phyloP scores from a whole-genome alignment of 1,284 basidiomycete species.

The Ustilago crameri region DNA sequence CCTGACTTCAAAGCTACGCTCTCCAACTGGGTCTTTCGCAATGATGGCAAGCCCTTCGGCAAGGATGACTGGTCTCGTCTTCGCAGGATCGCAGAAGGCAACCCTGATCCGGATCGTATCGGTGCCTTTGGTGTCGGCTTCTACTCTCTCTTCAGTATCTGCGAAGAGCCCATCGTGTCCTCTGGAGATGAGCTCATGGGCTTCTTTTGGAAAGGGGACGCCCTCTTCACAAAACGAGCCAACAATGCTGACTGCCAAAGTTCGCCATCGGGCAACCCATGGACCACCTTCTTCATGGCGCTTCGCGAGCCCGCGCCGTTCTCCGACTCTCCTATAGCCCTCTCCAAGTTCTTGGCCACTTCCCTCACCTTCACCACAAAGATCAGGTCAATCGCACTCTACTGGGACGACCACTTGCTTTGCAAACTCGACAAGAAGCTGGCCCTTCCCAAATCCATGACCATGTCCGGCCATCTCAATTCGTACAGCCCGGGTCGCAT shows the following conservation, averaged over 20 bases:
- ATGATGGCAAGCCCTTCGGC: slow-evolving; percentile 76
- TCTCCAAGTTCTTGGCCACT: slow-evolving; percentile 88
- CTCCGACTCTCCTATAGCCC: slow-evolving; percentile 81
- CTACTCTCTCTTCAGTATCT: slow-evolving; percentile 71
- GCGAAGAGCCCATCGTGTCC: slow-evolving; percentile 89
- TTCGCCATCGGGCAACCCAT: slow-evolving; percentile 70
- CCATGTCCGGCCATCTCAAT: slow-evolving; percentile 73
- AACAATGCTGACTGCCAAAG: slow-evolving; percentile 39
- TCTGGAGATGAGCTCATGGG: slow-evolving; percentile 87
- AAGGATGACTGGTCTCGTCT: slow-evolving; percentile 66
- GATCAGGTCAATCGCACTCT: slow-evolving; percentile 76
- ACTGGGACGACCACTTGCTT: slow-evolving; percentile 78
- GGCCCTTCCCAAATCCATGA: slow-evolving; percentile 74
- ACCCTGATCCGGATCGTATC: slow-evolving; percentile 72
- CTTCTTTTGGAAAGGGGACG: slow-evolving; percentile 85
- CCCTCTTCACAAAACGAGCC: slow-evolving; percentile 62
- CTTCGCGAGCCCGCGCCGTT: slow-evolving; percentile 85
- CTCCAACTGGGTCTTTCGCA: slow-evolving; percentile 76
- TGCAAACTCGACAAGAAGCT: slow-evolving; percentile 79
- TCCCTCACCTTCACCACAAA: slow-evolving; percentile 93
- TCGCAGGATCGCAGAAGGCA: slow-evolving; percentile 70
- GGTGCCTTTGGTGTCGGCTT: slow-evolving; percentile 71
- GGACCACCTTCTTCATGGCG: slow-evolving; percentile 92
- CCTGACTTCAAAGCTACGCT: slow-evolving; percentile 66
- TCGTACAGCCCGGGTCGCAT: slow-evolving; percentile 70